These are phyloP conservation scores for Bisporella sp. DNA, from an alignment of 2,329 filamentous ascomycete genomes.

Conservation along the genomic window DNA sequence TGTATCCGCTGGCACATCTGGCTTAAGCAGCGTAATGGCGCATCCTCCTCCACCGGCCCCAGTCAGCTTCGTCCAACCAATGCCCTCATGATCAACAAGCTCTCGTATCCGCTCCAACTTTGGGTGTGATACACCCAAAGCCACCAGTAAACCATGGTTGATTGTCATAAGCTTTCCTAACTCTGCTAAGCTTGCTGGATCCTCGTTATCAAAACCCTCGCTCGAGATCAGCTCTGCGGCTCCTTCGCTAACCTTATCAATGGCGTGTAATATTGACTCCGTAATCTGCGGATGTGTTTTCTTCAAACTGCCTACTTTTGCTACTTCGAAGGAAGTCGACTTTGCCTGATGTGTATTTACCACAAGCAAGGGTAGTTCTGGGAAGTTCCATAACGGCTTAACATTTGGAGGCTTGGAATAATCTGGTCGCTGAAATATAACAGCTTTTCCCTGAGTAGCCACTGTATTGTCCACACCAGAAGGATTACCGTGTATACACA, in stretches of 20 bases:
- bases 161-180: slow-evolving; percentile 86
- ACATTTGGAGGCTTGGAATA: slow-evolving; percentile 73
- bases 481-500: slow-evolving; percentile 96
- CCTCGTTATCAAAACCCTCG: slow-evolving; percentile 60
- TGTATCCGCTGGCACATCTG: slow-evolving; percentile 48
- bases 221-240: slow-evolving; percentile 48
- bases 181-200: slow-evolving; percentile 57
- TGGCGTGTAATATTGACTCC: slow-evolving; percentile 74
- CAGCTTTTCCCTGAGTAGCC: slow-evolving; percentile 85
- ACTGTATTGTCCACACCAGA: slow-evolving; percentile 98
- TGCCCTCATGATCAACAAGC: slow-evolving; percentile 78
- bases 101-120: slow-evolving; percentile 87
- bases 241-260: slow-evolving; percentile 62
- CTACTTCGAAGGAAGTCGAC: slow-evolving; percentile 79
- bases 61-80: slow-evolving; percentile 96
- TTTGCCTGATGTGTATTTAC: slow-evolving; percentile 86
- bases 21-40: slow-evolving; percentile 82
- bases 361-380: slow-evolving; percentile 81
- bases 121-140: slow-evolving; percentile 90
- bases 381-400: slow-evolving; percentile 74
- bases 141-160: slow-evolving; percentile 88
- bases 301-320: slow-evolving; percentile 71
- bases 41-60: slow-evolving; percentile 94
- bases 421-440: slow-evolving; percentile 78
- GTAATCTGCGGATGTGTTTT: slow-evolving; percentile 69